phyloP scores from a whole-genome alignment of 371 early-diverging fungal genomes.

The Nosema bombycis region DNA sequence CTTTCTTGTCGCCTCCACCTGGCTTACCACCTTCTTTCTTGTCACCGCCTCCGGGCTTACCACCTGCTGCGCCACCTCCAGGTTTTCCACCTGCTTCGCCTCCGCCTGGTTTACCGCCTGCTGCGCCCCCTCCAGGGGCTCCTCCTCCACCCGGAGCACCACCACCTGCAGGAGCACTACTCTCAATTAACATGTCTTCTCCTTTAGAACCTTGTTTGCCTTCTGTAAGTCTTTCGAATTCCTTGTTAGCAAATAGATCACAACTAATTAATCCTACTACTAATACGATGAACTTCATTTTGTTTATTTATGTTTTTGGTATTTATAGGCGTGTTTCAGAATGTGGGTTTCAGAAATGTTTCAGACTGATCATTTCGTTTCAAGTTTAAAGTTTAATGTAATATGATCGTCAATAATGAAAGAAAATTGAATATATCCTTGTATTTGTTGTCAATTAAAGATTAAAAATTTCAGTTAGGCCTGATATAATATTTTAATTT shows the following conservation, averaged over 20 bases:
- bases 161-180: not conserved
- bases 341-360: not conserved
- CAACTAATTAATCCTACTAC: not conserved
- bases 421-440: not conserved
- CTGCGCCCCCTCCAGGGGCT: not conserved
- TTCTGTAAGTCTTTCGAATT: not conserved
- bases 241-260: slow-evolving; percentile 10
- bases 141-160: not conserved
- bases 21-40: no score
- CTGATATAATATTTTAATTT: no score
- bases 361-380: not conserved
- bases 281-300: not conserved
- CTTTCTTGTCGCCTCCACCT: no score
- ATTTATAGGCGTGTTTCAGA: not conserved
- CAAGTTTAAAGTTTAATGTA: no score
- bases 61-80: no score
- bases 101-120: not conserved
- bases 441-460: not conserved
- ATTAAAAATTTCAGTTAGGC: no score
- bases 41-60: no score
- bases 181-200: not conserved
- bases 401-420: no score
- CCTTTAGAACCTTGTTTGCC: not conserved
- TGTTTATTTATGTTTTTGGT: not conserved
- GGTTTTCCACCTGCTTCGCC: no score